Conservation (phyloP, 345 rosid species). For the Eutrema yunnanense region DNA sequence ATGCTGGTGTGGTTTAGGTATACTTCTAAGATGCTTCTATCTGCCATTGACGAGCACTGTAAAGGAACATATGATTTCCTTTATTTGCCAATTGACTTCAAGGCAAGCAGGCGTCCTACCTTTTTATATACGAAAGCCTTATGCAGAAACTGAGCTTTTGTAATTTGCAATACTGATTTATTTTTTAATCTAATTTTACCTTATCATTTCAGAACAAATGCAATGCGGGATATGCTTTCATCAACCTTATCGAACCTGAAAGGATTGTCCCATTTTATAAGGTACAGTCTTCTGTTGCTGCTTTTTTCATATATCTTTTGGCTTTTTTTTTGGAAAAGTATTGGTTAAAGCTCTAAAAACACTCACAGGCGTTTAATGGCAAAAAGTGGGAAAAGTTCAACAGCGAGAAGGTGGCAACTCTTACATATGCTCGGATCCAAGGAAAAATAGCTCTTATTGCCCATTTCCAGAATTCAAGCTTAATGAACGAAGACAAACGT, state of each 20-base stretch:
- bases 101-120: conserved; percentile 41
- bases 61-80: conserved; percentile 75
- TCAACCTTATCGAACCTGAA: conserved; percentile 73
- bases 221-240: conserved; percentile 90
- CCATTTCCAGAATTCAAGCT: conserved; percentile 91
- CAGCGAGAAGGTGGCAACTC: conserved; percentile 84
- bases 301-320: background rate
- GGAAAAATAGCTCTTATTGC: conserved; percentile 83
- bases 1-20: conserved; percentile 37
- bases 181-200: background rate
- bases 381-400: conserved; percentile 93
- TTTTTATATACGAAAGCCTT: background rate
- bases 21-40: conserved; percentile 78
- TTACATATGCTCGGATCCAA: conserved; percentile 85
- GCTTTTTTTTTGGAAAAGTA: background rate
- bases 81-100: conserved; percentile 77
- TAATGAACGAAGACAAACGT: conserved; percentile 92
- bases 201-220: conserved; percentile 65
- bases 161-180: background rate
- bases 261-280: conserved; percentile 68
- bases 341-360: background rate
- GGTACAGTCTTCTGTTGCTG: conserved; percentile 35
- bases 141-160: background rate
- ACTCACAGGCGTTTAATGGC: conserved; percentile 72
- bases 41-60: conserved; percentile 76